Evolutionary conservation across 176 grass and related monocot species (phyloP).

Genomic region (Zoysia japonica): DNA sequence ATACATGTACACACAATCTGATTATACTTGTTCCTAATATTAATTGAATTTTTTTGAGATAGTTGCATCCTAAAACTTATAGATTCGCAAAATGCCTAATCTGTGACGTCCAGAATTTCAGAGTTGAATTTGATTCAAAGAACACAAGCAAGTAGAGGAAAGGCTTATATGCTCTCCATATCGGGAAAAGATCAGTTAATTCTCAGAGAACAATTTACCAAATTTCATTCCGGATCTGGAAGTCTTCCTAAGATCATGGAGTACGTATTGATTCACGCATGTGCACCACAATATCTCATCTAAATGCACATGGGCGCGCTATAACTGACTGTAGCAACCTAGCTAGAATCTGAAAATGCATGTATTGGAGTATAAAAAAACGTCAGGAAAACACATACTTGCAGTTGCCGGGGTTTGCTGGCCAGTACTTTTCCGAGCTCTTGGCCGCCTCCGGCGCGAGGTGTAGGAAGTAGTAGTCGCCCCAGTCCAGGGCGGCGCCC

Average conservation of each 20-base stretch:
- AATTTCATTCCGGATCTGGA: neutral
- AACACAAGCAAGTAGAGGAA: too few relatives aligned
- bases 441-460: slow-evolving; percentile 52
- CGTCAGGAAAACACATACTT: slow-evolving; percentile 36
- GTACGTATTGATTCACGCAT: neutral
- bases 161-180: neutral
- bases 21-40: neutral
- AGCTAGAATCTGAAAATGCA: neutral
- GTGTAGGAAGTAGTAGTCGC: slow-evolving; percentile 88
- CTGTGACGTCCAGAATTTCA: neutral
- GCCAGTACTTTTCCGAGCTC: slow-evolving; percentile 62
- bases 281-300: neutral
- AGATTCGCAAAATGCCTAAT: neutral
- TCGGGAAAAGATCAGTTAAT: neutral
- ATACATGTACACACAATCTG: neutral
- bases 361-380: neutral
- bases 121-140: neutral
- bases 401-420: slow-evolving; percentile 47
- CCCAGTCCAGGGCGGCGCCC: slow-evolving; percentile 83
- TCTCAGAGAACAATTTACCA: too few relatives aligned
- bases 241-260: neutral
- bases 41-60: neutral
- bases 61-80: neutral
- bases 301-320: slow-evolving; percentile 24
- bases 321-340: neutral